Evolutionary conservation across 108 stramenopile genomes (phyloP).

Genomic region (Skeletonema potamos): DNA sequence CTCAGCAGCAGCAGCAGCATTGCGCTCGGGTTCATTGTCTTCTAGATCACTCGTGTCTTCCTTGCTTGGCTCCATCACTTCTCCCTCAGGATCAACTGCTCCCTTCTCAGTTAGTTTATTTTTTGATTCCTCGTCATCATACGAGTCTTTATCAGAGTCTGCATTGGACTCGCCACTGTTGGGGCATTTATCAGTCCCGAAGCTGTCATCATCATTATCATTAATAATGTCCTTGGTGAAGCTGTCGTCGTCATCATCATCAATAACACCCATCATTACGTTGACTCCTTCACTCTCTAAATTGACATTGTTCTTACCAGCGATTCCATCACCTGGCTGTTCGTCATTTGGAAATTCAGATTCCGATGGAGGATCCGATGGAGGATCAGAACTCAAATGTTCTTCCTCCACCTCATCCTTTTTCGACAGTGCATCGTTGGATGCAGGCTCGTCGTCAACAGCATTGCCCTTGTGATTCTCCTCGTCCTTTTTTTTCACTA

Average conservation of each 20-base stretch:
- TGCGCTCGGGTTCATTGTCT: neutral
- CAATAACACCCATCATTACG: constrained; percentile 20
- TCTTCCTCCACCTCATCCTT: neutral
- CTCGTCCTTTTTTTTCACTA: neutral
- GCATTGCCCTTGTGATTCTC: neutral
- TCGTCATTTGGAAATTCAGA: constrained; percentile 21
- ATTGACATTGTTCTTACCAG: neutral
- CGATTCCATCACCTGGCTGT: neutral
- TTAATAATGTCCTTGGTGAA: neutral
- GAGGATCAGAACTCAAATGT: neutral
- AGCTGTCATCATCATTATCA: neutral
- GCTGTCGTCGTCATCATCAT: constrained; percentile 27
- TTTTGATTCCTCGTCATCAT: neutral
- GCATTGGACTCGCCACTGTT: neutral
- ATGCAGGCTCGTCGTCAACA: neutral
- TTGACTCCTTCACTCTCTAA: neutral
- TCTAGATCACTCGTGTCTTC: neutral
- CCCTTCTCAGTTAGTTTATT: neutral
- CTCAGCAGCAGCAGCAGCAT: neutral
- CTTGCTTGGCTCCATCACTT: neutral
- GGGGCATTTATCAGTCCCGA: neutral
- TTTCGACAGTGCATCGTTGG: neutral
- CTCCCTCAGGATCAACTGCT: constrained; percentile 3
- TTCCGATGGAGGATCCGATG: constrained; percentile 22
- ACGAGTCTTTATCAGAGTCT: neutral